phyloP scores from a whole-genome alignment of 1,139 yeast genomes.

The Lodderomyces metapsilosis region DNA sequence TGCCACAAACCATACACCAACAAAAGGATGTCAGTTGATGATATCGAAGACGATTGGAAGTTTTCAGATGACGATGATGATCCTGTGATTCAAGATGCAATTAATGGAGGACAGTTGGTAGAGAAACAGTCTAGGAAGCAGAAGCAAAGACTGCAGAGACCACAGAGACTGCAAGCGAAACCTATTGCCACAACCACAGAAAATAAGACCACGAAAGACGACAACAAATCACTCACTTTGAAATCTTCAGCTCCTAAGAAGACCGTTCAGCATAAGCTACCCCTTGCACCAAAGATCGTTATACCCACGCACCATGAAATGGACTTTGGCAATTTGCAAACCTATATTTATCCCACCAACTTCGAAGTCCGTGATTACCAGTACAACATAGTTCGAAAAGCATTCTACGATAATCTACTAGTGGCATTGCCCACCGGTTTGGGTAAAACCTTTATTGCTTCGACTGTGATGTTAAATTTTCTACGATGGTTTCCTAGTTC shows the following conservation, averaged over 20 bases:
- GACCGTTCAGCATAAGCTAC: constrained; percentile 5
- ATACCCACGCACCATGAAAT: constrained; percentile 51
- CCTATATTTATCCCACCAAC: constrained; percentile 83
- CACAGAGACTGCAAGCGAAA: constrained; percentile 4
- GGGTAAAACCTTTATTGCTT: constrained; percentile 96
- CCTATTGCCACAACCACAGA: not conserved
- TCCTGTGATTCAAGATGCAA: constrained; percentile 11
- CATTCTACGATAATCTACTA: constrained; percentile 70
- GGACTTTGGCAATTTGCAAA: constrained; percentile 37
- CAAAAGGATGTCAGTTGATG: constrained; percentile 5
- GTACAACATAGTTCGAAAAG: constrained; percentile 68
- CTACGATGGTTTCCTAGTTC: constrained; percentile 78
- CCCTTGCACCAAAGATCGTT: constrained; percentile 10
- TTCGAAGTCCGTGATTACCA: constrained; percentile 86
- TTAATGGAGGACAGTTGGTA: not conserved
- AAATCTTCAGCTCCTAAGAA: not conserved
- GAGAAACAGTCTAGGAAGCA: not conserved
- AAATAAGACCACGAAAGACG: not conserved
- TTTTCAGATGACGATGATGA: constrained; percentile 17
- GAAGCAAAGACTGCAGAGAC: constrained; percentile 6
- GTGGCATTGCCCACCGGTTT: constrained; percentile 97
- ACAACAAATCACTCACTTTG: not conserved
- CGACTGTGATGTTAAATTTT: constrained; percentile 89
- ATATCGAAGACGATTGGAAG: constrained; percentile 13
- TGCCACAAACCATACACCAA: not conserved